Conservation (phyloP, 2,329 filamentous ascomycete species). For the Cryphonectria carpinicola region DNA sequence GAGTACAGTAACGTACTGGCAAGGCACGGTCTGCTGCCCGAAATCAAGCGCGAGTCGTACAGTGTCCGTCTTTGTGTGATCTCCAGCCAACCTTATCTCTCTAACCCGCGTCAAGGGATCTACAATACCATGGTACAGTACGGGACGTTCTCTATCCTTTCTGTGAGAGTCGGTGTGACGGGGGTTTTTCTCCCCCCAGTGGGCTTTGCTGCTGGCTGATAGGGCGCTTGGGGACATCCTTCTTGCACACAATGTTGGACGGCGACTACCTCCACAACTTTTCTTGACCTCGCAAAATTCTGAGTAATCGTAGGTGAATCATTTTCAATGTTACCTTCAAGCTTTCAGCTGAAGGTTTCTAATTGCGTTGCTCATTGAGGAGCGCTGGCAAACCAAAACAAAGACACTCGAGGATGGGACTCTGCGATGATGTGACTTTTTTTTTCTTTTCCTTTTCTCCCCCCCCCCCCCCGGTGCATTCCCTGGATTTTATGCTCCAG, state of each 20-base stretch:
- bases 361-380: too few species aligned
- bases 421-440: not conserved
- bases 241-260: not conserved
- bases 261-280: not conserved
- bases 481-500: not conserved
- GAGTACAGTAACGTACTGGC: not conserved
- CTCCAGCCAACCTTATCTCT: constrained; percentile 8
- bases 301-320: not conserved
- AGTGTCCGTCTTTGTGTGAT: not conserved
- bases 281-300: not conserved
- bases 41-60: not conserved
- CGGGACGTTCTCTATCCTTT: not conserved
- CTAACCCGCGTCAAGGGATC: not conserved
- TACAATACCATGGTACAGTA: not conserved
- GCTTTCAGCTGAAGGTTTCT: too few species aligned
- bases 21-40: not conserved
- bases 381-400: not conserved
- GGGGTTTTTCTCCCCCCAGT: not conserved
- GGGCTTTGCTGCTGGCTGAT: not conserved
- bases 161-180: constrained; percentile 1
- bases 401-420: not conserved
- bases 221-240: not conserved
- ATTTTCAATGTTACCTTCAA: not conserved
- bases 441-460: too few species aligned
- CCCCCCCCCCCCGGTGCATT: too few species aligned